Percentiles rank a stretch among this genome's conserved stretches.
These are phyloP conservation scores for Tolypocladium ophioglossoides DNA, from an alignment of 2,329 filamentous ascomycete genomes.

Conservation along the genomic window DNA sequence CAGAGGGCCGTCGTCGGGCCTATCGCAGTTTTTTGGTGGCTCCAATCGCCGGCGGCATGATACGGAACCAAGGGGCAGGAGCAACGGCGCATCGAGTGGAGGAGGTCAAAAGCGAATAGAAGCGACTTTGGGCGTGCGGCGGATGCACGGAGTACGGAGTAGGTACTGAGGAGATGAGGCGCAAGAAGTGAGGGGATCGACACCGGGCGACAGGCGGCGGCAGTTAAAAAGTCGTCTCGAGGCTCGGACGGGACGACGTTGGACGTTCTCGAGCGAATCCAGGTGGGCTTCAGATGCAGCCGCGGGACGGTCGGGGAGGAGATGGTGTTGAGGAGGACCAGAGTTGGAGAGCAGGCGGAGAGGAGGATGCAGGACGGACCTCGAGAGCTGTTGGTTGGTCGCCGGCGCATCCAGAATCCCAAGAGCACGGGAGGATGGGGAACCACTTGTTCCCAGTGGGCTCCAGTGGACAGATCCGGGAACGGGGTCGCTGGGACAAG, in stretches of 20 bases:
- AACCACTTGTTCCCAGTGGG: background rate
- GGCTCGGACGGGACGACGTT: background rate
- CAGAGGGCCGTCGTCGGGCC: conserved; percentile 1
- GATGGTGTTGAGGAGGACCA: too few species aligned
- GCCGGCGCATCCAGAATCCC: background rate
- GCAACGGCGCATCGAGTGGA: background rate
- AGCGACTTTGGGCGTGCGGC: background rate
- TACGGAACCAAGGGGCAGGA: background rate
- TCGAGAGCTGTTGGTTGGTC: background rate
- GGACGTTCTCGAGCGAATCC: background rate
- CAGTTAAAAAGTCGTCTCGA: background rate
- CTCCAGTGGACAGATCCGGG: background rate
- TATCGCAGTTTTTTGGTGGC: conserved; percentile 7
- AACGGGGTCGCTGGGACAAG: background rate
- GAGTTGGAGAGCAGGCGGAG: too few species aligned
- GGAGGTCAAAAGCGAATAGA: too few species aligned
- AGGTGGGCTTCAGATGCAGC: background rate
- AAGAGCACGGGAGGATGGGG: background rate
- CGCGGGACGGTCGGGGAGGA: too few species aligned
- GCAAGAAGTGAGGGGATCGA: background rate
- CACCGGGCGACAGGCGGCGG: background rate
- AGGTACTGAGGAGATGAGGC: background rate
- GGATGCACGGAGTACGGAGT: too few species aligned
- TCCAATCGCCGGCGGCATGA: background rate
- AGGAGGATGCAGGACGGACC: background rate